Conservation (phyloP, 371 early-diverging fungal genomes). For the Rhizopus stolonifer region DNA sequence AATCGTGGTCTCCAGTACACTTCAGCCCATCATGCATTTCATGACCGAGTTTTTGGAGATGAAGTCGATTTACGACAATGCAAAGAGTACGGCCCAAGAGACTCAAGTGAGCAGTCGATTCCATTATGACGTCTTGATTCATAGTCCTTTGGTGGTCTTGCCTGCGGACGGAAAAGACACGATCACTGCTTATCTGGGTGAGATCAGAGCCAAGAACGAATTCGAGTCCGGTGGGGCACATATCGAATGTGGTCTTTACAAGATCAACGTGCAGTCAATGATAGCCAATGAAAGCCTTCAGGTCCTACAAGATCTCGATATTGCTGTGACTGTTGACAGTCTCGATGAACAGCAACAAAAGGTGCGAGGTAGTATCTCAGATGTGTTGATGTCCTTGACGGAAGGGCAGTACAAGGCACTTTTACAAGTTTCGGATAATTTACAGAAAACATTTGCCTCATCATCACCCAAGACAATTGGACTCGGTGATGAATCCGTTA, state of each 20-base stretch:
- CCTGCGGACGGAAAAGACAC: constrained; percentile 59
- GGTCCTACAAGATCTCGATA: constrained; percentile 83
- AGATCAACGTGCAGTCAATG: constrained; percentile 65
- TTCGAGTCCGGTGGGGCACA: constrained; percentile 55
- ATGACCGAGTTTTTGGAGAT: constrained; percentile 81
- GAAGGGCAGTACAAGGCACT: constrained; percentile 79
- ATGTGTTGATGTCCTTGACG: constrained; percentile 76
- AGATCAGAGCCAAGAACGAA: constrained; percentile 78
- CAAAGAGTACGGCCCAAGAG: constrained; percentile 80
- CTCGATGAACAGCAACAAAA: constrained; percentile 31
- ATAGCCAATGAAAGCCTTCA: constrained; percentile 58
- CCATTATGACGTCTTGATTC: constrained; percentile 81
- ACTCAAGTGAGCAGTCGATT: constrained; percentile 54
- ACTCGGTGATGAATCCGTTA: too few relatives aligned
- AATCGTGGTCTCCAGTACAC: constrained; percentile 57
- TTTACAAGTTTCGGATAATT: constrained; percentile 61
- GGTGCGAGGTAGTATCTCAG: constrained; percentile 70
- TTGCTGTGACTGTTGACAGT: constrained; percentile 60
- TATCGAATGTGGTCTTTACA: constrained; percentile 66
- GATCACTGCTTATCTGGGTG: constrained; percentile 82
- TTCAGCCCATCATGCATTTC: constrained; percentile 55
- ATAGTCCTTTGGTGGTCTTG: constrained; percentile 85
- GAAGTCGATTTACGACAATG: constrained; percentile 86
- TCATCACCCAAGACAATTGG: background rate
- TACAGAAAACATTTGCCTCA: constrained; percentile 61